Evolutionary conservation across 2,329 filamentous ascomycete genomes (phyloP), one percentile per base, ranked within the genome.

Genomic region (Botrytis byssoidea): DNA sequence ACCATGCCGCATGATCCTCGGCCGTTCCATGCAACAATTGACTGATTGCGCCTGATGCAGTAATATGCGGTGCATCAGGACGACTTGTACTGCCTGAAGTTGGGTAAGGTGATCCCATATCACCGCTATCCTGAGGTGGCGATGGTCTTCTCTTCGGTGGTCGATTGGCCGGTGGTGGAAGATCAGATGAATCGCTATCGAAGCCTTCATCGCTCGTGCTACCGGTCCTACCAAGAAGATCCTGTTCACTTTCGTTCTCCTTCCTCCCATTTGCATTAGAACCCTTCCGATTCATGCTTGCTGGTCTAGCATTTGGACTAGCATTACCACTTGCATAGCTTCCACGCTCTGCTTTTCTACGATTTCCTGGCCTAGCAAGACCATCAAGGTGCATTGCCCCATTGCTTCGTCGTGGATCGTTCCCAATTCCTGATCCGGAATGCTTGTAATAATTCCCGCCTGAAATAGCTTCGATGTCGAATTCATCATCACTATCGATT

Each of bases 401-500:
- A n/a, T 42, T 73, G 72, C 88, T 90, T 51, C 83, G 85, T 71
- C 91, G 90, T 25, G 94, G 93, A 7, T 85, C 91, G 80, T 94
- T 94, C 35, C 94, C 95, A 72, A 97, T 89, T 22, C 88, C 93
- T 37, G 87, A 89, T 69, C 92, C 78, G 51, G 91, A 89, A 77
- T 93, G 92, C 81, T 97, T 96, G 78, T 92, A 91, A 79, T 95
- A 97, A 18, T 78, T 80, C 42, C 76, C 78, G 61, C 79, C 79
- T 18, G 80, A 78, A 37, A 81, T 77, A 32, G 79, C 78, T 75
- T 82, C 96, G 75, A 98, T 99, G 81, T 99, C 96, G 79, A 99
- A 99, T 82, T 99, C 96, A 81, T 99, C 96, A 81, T 99, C 96
- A 63, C 94, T 97, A 81, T 99, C 96, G 63, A 97, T 93, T 81